Base-by-base conservation (phyloP, 1,284 basidiomycete genomes). In the Testicularia cyperi region DNA sequence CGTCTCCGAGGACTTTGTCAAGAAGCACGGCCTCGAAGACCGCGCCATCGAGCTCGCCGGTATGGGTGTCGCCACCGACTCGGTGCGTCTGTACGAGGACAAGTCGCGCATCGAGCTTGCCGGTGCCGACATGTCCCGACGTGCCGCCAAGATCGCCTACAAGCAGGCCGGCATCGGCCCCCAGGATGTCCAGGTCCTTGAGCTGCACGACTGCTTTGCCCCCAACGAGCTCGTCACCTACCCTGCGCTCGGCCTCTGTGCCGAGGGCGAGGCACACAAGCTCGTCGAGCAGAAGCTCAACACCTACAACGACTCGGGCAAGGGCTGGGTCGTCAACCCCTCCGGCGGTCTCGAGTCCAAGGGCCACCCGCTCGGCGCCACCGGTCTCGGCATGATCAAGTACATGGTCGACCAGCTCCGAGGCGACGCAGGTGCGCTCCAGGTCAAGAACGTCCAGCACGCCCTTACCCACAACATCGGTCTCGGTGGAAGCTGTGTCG, bases 311-410 rank as follows among this genome's bases (percentile, higher is more conserved):
- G 86, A 87, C 28, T 12, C 38, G 0, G 88, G 88, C 12, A 88
- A 89, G 76, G 60, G 60, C 27, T 91, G 83, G 58, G 87, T 91
- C n/a, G 78, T 92, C 38, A 92, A 92, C 69, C 88, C 90, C 0
- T 75, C 85, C 43, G 89, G 89, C 25, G 89, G 89, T 0, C 81
- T 92, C 23, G 88, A 91, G 74, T 87, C 87, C 24, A 91, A 90
- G 74, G 89, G 89, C 2, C 69, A 73, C 73, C 88, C 88, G 3
- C 80, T 90, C 16, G 88, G 89, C 30, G 89, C 88, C 2, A 89
- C 87, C 6, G 89, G 89, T 1, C 78, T 91, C 14, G 88, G 87
- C 25, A 90, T 90, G 88, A 86, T 88, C 72, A 90, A 88, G 76
- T 91, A 89, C 74, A 87, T 91, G 56, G 82, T 85, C 61, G 87